Base-by-base conservation (phyloP, 2,329 filamentous ascomycete genomes). In the Monosporascus sp. region DNA sequence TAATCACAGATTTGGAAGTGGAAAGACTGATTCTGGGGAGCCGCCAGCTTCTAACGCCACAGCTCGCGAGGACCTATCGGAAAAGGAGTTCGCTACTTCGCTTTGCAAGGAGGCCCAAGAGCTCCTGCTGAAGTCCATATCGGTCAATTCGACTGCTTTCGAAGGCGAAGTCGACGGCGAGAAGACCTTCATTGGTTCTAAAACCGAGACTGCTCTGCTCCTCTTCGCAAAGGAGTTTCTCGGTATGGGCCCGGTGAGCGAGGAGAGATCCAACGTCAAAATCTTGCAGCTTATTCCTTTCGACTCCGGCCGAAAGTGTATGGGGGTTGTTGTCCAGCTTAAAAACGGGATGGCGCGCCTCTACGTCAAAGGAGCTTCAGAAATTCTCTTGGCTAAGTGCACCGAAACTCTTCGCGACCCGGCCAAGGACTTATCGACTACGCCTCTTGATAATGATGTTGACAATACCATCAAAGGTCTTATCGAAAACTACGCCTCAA, bases 201-300 rank as follows among this genome's bases (percentile, higher is more conserved):
- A 90, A 74, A 90, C 88, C 0, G 88, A 90, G 66, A 87, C 86
- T 5, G 86, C 88, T 3, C 71, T 90, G 52, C 77, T 91, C n/a
- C 80, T 83, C 25, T 81, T 89, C 61, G 86, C 85, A 15, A 79
- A 79, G 48, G 81, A 85, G 49, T 75, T 86, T 62, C 75, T 90
- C 6, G 84, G 78, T 17, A 85, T 90, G 81, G 80, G 83, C 3
- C 77, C 81, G 4, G 76, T 90, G 17, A 75, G 75, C 45, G 80
- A 86, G 60, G 79, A 87, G 62, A 83, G 87, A 6, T 80, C 83
- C 53, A 82, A 81, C 54, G 74, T 73, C 27, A 75, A 72, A 49
- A 77, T 82, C 20, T 70, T 85, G 39, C 87, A 90, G 62, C 73
- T 90, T 47, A 82, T 90, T 54, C 88, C 88, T 0, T 90, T 91